Percentiles rank a stretch among this genome's conserved stretches.
phyloP scores from a whole-genome alignment of 2,329 filamentous ascomycete species.

The Paecilomyces variotii region DNA sequence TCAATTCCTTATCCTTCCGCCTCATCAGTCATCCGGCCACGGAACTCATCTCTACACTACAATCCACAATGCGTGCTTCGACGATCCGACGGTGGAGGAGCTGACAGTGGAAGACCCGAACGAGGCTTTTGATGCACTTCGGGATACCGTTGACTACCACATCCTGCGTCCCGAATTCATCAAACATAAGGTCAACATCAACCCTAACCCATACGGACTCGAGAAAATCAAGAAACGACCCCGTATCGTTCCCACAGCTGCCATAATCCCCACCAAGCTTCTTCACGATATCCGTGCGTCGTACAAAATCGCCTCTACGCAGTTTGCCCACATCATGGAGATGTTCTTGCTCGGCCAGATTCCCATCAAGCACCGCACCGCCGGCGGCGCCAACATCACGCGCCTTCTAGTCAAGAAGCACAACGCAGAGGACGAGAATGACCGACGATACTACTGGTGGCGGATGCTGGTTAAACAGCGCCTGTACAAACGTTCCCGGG shows the following conservation, averaged over 20 bases:
- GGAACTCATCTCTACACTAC: conserved; percentile 73
- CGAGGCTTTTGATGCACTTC: conserved; percentile 57
- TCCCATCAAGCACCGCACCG: conserved; percentile 39
- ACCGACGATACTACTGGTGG: conserved; percentile 59
- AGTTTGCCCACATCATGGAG: conserved; percentile 55
- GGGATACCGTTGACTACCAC: conserved; percentile 54
- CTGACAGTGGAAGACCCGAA: conserved; percentile 92
- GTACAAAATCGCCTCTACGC: conserved; percentile 52
- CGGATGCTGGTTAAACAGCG: conserved; percentile 55
- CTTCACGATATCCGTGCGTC: conserved; percentile 43
- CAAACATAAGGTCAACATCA: conserved; percentile 41
- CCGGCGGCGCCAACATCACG: conserved; percentile 43
- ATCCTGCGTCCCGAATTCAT: conserved; percentile 46
- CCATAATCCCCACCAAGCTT: conserved; percentile 45
- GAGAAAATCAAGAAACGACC: conserved; percentile 28
- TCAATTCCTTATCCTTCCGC: conserved; percentile 84
- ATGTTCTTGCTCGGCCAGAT: conserved; percentile 55
- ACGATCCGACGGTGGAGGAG: conserved; percentile 63
- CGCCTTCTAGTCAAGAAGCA: conserved; percentile 41
- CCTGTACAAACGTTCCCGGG: conserved; percentile 53
- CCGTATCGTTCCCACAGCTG: conserved; percentile 41
- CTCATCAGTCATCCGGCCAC: conserved; percentile 73
- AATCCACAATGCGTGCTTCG: conserved; percentile 64
- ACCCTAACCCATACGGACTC: conserved; percentile 33
- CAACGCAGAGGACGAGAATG: conserved; percentile 44